These are phyloP conservation scores for Fusarium sulawesiense DNA, from an alignment of 2,329 filamentous ascomycete genomes.

Conservation along the genomic window DNA sequence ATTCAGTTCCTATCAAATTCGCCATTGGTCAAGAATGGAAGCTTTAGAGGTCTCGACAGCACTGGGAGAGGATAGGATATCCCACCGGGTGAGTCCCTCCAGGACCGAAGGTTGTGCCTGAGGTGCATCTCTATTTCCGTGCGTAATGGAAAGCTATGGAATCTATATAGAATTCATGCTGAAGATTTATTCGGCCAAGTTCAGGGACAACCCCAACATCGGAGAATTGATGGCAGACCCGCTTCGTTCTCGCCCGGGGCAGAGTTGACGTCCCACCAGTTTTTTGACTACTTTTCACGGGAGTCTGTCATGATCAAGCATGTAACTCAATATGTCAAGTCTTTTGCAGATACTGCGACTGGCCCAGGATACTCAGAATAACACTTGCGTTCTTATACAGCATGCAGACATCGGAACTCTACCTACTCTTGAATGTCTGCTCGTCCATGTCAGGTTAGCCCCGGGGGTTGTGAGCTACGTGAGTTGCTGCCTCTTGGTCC, in stretches of 20 bases:
- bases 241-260: accelerated
- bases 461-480: too few species aligned
- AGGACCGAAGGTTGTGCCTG: neutral
- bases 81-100: too few species aligned
- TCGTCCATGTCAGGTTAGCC: too few species aligned
- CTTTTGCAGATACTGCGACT: accelerated
- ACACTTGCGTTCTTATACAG: neutral
- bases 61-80: too few species aligned
- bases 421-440: too few species aligned
- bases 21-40: neutral
- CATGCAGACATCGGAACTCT: too few species aligned
- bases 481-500: too few species aligned
- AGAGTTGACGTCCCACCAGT: neutral
- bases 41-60: neutral
- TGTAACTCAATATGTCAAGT: too few species aligned
- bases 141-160: neutral
- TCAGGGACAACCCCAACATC: neutral
- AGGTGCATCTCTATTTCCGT: neutral
- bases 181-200: neutral
- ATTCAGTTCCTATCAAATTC: neutral
- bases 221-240: accelerated
- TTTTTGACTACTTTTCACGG: neutral
- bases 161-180: neutral
- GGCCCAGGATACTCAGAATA: too few species aligned
- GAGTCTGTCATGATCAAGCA: neutral